phyloP scores from a whole-genome alignment of 2,329 filamentous ascomycete species.

The Cladosporium sp. region DNA sequence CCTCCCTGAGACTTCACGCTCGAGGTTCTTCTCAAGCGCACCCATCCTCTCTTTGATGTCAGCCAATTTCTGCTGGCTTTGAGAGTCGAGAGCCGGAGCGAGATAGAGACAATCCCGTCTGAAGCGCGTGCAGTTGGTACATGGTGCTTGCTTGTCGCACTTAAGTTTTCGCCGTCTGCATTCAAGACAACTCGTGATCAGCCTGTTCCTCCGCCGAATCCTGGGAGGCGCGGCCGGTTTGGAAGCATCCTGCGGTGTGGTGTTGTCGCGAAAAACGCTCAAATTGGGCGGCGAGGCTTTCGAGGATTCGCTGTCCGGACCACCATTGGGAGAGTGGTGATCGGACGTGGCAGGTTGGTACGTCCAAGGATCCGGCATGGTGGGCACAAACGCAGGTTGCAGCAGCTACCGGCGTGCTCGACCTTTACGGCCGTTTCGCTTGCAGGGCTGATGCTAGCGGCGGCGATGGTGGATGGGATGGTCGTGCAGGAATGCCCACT shows the following conservation, averaged over 20 bases:
- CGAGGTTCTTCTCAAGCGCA: constrained; percentile 64
- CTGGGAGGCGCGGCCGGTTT: constrained; percentile 13
- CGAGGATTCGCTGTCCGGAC: constrained; percentile 2
- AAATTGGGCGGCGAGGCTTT: constrained; percentile 11
- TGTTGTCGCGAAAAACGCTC: constrained; percentile 14
- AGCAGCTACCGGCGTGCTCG: neutral
- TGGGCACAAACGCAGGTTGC: neutral
- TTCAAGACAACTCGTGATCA: constrained; percentile 66
- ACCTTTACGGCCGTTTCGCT: constrained; percentile 12
- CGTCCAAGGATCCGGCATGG: constrained; percentile 18
- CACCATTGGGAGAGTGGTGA: neutral
- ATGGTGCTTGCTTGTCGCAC: constrained; percentile 71
- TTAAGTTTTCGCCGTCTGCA: constrained; percentile 73
- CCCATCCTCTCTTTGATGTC: constrained; percentile 79
- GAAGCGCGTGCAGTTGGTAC: constrained; percentile 59
- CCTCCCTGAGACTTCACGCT: constrained; percentile 59
- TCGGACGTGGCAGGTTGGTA: constrained; percentile 11
- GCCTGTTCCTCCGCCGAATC: constrained; percentile 32
- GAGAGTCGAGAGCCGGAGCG: constrained; percentile 63
- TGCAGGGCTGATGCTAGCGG: constrained; percentile 10
- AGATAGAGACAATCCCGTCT: constrained; percentile 59
- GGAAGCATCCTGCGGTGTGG: constrained; percentile 17
- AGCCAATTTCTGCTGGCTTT: constrained; percentile 64
- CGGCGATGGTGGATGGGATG: neutral
- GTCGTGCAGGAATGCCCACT: neutral